Evolutionary conservation across 441 rosid species (phyloP).

Genomic region (Aleurites moluccanus): DNA sequence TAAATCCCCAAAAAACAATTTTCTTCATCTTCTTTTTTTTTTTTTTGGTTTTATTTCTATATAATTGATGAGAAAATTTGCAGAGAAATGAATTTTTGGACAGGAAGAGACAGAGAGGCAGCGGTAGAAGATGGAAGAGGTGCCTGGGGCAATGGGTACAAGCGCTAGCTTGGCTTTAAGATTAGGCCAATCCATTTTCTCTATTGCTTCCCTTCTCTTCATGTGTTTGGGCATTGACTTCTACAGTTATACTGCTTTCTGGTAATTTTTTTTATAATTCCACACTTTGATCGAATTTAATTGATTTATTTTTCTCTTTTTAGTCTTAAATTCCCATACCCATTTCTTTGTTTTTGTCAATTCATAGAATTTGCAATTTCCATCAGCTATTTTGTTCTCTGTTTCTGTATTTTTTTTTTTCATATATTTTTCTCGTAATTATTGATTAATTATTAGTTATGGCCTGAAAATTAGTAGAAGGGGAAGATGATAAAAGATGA

Average conservation of each 20-base stretch:
- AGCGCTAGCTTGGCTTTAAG: conserved; percentile 63
- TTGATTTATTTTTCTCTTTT: neutral
- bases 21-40: neutral
- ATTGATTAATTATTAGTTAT: neutral
- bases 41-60: neutral
- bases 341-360: neutral
- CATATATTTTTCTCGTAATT: neutral
- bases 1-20: neutral
- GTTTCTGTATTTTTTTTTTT: neutral
- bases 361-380: neutral
- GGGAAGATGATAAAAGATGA: neutral
- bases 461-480: neutral
- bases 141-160: conserved; percentile 65
- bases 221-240: conserved; percentile 61
- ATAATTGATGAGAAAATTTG: neutral
- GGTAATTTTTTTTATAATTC: conserved; percentile 34
- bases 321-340: neutral
- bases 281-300: neutral
- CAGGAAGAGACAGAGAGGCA: conserved; percentile 21
- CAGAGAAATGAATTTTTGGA: conserved; percentile 20
- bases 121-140: conserved; percentile 38
- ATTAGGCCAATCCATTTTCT: conserved; percentile 58
- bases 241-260: conserved; percentile 65
- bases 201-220: conserved; percentile 58
- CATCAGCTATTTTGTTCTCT: neutral